These are phyloP conservation scores for Aspergillus unguis DNA, from an alignment of 2,329 filamentous ascomycete genomes.

Conservation along the genomic window DNA sequence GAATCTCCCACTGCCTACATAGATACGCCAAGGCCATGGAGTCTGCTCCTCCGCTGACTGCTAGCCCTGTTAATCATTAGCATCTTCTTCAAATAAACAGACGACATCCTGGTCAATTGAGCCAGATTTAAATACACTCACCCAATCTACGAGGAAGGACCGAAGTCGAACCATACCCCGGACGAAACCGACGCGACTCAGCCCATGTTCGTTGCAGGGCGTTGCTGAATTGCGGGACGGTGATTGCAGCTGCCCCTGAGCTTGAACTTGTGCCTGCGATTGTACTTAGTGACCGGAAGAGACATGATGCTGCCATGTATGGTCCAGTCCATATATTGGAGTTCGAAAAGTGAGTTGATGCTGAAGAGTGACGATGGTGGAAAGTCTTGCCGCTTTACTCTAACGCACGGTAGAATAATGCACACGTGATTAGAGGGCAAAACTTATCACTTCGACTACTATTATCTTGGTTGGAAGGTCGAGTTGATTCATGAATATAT, in stretches of 20 bases:
- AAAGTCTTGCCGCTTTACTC: slow-evolving; percentile 1
- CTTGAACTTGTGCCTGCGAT: no score
- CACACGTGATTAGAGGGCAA: neutral
- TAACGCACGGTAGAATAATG: neutral
- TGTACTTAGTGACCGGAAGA: slow-evolving; percentile 5
- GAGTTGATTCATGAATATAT: slow-evolving; percentile 6
- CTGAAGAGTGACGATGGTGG: neutral
- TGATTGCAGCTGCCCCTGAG: slow-evolving; percentile 18
- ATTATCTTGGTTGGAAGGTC: neutral
- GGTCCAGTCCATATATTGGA: slow-evolving; percentile 2
- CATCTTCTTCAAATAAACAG: neutral
- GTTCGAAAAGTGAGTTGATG: neutral
- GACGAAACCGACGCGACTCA: slow-evolving; percentile 15
- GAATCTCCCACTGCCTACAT: slow-evolving; percentile 49
- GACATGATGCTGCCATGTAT: slow-evolving; percentile 17
- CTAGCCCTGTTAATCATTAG: slow-evolving; percentile 57
- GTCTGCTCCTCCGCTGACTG: slow-evolving; percentile 88
- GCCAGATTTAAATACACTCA: slow-evolving; percentile 12
- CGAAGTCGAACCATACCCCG: neutral
- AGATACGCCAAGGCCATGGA: slow-evolving; percentile 93
- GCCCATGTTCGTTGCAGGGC: slow-evolving; percentile 31
- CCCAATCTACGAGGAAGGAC: slow-evolving; percentile 27
- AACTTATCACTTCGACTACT: neutral
- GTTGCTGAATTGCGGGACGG: slow-evolving; percentile 28
- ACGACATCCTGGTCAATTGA: no score